A percentile compares a stretch with the other conserved stretches of the same genome.
Evolutionary conservation across 441 rosid genomes (phyloP).

Genomic region (Croton setiger): DNA sequence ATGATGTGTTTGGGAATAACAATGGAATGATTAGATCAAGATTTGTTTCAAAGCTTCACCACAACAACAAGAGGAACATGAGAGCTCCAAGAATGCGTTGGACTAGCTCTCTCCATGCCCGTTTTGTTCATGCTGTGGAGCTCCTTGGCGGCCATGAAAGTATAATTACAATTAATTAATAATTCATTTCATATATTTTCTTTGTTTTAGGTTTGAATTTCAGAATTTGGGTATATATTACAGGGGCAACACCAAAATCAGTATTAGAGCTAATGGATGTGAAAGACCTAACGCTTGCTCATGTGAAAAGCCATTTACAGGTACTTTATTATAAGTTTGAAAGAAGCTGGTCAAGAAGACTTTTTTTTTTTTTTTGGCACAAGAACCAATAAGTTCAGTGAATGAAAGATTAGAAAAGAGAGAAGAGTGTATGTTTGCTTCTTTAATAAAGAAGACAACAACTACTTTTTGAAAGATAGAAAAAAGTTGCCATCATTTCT

Average conservation of each 20-base stretch:
- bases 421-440: conserved; percentile 12
- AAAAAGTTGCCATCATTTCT: conserved; percentile 66
- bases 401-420: conserved; percentile 26
- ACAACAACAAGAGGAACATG: conserved; percentile 62
- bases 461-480: conserved; percentile 21
- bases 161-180: conserved; percentile 16
- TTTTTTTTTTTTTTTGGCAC: conserved; percentile 17
- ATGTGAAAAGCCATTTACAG: conserved; percentile 90
- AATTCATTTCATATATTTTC: background rate
- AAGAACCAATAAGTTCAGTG: conserved; percentile 21
- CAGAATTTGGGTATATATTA: background rate
- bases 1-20: conserved; percentile 35
- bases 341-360: background rate
- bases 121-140: conserved; percentile 84
- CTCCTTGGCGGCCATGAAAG: conserved; percentile 92
- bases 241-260: conserved; percentile 90
- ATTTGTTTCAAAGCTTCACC: conserved; percentile 60
- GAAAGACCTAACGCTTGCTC: conserved; percentile 79
- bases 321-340: conserved; percentile 19
- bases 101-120: conserved; percentile 80
- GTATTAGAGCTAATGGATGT: conserved; percentile 89
- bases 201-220: no score
- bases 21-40: conserved; percentile 58
- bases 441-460: conserved; percentile 23
- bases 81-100: conserved; percentile 93